Percentiles rank a stretch among this genome's conserved stretches.
Conservation (phyloP, 805 yeast species). For the Kazachstania kunashirensis region DNA sequence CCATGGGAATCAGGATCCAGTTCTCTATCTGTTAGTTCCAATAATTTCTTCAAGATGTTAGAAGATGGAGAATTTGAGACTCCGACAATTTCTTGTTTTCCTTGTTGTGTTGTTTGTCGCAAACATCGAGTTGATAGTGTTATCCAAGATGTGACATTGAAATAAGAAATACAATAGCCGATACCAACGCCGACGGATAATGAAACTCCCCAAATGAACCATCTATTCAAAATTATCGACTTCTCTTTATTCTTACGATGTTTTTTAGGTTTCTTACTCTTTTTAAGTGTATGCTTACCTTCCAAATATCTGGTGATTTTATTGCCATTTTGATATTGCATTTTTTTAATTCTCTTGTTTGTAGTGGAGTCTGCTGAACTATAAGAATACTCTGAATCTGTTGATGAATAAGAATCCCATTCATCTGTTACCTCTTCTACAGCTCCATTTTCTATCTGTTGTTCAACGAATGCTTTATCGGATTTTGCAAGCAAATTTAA, state of each 20-base stretch:
- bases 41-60: neutral
- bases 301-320: neutral
- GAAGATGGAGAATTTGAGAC: neutral
- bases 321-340: constrained; percentile 1
- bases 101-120: neutral
- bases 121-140: constrained; percentile 1
- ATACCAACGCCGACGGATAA: constrained; percentile 26
- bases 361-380: neutral
- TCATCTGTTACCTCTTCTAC: constrained; percentile 4
- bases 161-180: constrained; percentile 23
- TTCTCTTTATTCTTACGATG: neutral
- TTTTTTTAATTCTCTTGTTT: neutral
- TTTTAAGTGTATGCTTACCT: neutral
- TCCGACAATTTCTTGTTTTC: neutral
- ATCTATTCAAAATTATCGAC: constrained; percentile 1
- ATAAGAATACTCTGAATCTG: neutral
- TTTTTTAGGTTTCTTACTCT: neutral
- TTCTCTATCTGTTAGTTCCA: constrained; percentile 1
- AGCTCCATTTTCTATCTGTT: neutral
- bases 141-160: constrained; percentile 7
- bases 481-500: constrained; percentile 4
- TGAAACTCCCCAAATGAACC: constrained; percentile 22
- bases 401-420: neutral
- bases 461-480: neutral
- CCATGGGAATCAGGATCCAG: constrained; percentile 3